A percentile compares a stretch with the other conserved stretches of the same genome.
Evolutionary conservation across 2,329 filamentous ascomycete genomes (phyloP).

Genomic region (Fragosphaeria purpurea): DNA sequence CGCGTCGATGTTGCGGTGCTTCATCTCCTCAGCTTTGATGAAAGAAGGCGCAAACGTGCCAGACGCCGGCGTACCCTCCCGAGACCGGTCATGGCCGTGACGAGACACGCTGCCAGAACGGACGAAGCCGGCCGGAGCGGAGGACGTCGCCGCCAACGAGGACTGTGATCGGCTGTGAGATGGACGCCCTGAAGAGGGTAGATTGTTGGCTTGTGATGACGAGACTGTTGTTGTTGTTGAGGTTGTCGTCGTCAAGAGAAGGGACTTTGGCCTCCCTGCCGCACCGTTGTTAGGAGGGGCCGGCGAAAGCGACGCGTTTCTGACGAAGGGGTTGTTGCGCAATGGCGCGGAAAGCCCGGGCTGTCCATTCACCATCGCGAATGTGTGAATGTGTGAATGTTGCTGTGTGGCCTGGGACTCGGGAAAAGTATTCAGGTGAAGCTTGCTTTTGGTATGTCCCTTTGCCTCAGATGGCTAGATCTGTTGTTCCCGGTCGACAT

Average conservation of each 20-base stretch:
- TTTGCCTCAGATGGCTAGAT: too few relatives aligned
- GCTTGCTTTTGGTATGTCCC: too few relatives aligned
- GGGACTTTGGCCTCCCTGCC: slow-evolving; percentile 61
- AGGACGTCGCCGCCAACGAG: slow-evolving; percentile 8
- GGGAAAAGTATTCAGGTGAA: not conserved
- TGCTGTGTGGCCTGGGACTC: not conserved
- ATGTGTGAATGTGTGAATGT: not conserved
- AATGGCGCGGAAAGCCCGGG: slow-evolving; percentile 8
- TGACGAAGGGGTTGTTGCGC: slow-evolving; percentile 71
- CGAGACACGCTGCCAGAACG: slow-evolving; percentile 19
- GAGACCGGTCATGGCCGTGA: slow-evolving; percentile 49
- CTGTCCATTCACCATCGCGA: slow-evolving; percentile 6
- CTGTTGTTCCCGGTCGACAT: slow-evolving; percentile 4
- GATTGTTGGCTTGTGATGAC: slow-evolving; percentile 18
- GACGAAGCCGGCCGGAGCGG: slow-evolving; percentile 1
- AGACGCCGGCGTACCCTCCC: slow-evolving; percentile 52
- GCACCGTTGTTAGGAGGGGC: slow-evolving; percentile 28
- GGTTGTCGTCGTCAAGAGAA: slow-evolving; percentile 48
- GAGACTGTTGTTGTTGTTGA: slow-evolving; percentile 40
- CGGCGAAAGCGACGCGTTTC: slow-evolving; percentile 58
- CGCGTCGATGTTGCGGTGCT: slow-evolving; percentile 37
- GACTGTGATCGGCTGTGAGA: slow-evolving; percentile 40
- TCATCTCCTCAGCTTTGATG: slow-evolving; percentile 77
- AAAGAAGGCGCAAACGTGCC: slow-evolving; percentile 93
- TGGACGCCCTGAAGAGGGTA: slow-evolving; percentile 22